These are phyloP conservation scores for Nicotiana benthamiana DNA, from an alignment of 257 asterid species.

Conservation along the genomic window DNA sequence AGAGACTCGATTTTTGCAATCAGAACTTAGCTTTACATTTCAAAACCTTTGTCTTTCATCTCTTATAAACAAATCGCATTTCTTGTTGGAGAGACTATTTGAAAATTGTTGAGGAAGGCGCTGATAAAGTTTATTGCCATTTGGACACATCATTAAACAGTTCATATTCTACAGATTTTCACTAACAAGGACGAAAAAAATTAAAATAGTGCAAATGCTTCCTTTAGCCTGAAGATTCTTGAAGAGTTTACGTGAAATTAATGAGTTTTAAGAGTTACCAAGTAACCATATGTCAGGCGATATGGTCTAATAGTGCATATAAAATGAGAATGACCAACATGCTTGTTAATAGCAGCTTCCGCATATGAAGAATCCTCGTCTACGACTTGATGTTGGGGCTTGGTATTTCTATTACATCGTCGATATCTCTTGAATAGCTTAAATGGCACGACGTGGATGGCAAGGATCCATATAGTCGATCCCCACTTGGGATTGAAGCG, in stretches of 20 bases:
- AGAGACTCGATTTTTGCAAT: not conserved
- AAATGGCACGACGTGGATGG: too few relatives aligned
- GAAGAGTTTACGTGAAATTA: not conserved
- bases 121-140: not conserved
- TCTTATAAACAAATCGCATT: not conserved
- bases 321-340: not conserved
- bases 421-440: too few relatives aligned
- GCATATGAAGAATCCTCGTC: too few relatives aligned
- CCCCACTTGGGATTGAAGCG: too few relatives aligned
- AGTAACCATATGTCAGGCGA: not conserved
- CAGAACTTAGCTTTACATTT: not conserved
- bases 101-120: not conserved
- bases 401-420: too few relatives aligned
- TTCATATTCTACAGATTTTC: not conserved
- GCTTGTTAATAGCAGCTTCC: not conserved
- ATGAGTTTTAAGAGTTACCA: not conserved
- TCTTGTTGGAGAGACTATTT: not conserved
- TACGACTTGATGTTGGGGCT: too few relatives aligned
- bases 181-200: not conserved
- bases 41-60: slow-evolving; percentile 2
- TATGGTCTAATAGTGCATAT: not conserved
- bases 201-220: not conserved
- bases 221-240: not conserved
- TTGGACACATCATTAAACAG: not conserved
- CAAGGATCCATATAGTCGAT: too few relatives aligned